A percentile compares a stretch with the other conserved stretches of the same genome.
These are phyloP conservation scores for Fusarium sp. DNA, from an alignment of 2,329 filamentous ascomycete species.

Conservation along the genomic window DNA sequence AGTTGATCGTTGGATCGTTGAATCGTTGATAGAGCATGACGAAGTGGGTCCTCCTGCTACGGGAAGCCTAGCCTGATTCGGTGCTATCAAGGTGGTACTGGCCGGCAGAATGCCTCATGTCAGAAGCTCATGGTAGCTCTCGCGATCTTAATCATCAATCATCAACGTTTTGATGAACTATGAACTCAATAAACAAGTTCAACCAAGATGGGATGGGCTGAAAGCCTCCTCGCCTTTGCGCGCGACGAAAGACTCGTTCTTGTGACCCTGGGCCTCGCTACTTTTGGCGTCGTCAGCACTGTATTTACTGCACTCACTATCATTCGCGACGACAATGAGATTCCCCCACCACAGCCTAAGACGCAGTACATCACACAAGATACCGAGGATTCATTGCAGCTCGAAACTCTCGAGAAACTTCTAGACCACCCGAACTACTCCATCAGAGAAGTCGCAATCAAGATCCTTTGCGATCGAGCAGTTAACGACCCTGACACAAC, in stretches of 20 bases:
- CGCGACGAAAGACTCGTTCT: slow-evolving; percentile 70
- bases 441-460: slow-evolving; percentile 77
- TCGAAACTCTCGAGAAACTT: slow-evolving; percentile 77
- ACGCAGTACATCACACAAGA: slow-evolving; percentile 82
- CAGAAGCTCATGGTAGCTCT: slow-evolving; percentile 27
- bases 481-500: slow-evolving; percentile 71
- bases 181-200: slow-evolving; percentile 35
- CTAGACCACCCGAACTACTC: slow-evolving; percentile 80
- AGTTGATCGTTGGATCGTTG: not conserved
- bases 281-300: slow-evolving; percentile 70
- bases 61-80: slow-evolving; percentile 14
- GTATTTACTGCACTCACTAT: slow-evolving; percentile 72
- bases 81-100: slow-evolving; percentile 9
- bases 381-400: slow-evolving; percentile 79
- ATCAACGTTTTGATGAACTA: slow-evolving; percentile 19
- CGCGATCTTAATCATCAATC: not conserved
- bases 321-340: slow-evolving; percentile 75
- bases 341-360: slow-evolving; percentile 75
- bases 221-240: slow-evolving; percentile 50
- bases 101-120: slow-evolving; percentile 38
- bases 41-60: not conserved
- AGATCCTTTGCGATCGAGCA: slow-evolving; percentile 69
- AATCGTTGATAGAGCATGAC: not conserved
- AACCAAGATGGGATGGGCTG: slow-evolving; percentile 59
- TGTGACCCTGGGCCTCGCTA: slow-evolving; percentile 69